These are phyloP conservation scores for Phalaenopsis equestris DNA, from an alignment of 106 monocot species.

Conservation along the genomic window DNA sequence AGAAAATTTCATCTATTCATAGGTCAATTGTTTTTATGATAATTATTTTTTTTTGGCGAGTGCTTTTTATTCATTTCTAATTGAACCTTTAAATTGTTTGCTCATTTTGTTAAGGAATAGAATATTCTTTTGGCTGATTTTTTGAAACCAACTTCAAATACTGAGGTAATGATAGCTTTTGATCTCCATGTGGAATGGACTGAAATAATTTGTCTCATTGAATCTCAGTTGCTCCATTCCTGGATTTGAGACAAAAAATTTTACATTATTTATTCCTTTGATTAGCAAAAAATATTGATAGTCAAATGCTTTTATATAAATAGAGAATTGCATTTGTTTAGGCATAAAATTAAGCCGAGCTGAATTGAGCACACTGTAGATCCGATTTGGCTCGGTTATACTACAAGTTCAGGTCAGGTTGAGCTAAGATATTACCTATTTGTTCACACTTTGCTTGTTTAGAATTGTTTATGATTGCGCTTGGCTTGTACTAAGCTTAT, in stretches of 20 bases:
- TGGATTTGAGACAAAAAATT: not conserved
- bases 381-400: too few relatives aligned
- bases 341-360: too few relatives aligned
- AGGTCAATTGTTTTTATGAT: not conserved
- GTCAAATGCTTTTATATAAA: not conserved
- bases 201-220: not conserved
- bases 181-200: not conserved
- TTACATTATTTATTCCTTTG: not conserved
- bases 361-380: too few relatives aligned
- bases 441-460: too few relatives aligned
- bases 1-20: not conserved
- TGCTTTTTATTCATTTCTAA: not conserved
- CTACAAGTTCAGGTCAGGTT: too few relatives aligned
- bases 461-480: too few relatives aligned
- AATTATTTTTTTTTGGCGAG: not conserved
- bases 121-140: not conserved
- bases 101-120: not conserved
- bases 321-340: not conserved
- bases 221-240: not conserved
- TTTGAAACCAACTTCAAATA: slow-evolving; percentile 1
- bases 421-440: too few relatives aligned
- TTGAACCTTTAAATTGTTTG: not conserved
- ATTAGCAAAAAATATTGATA: not conserved
- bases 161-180: not conserved
- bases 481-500: too few relatives aligned